Evolutionary conservation across 257 asterid genomes (phyloP), one percentile per base, ranked within the genome.

Genomic region (Ajuga chamaepitys): DNA sequence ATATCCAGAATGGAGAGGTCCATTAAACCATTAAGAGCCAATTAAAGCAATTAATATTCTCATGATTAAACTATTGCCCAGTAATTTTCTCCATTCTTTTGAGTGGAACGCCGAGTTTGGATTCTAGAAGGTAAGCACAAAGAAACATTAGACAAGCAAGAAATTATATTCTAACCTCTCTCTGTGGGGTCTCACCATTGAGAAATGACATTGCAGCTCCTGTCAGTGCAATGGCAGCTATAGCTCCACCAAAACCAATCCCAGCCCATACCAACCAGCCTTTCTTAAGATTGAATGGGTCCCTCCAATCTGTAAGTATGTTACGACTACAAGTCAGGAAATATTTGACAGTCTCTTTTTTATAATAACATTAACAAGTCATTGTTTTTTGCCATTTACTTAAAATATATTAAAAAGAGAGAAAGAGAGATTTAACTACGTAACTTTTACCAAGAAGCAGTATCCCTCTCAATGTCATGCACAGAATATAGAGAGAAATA

Each of bases 191-290:
- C 80, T 86, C 93, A 38, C 95, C 85, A 17, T 76, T 86, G 86
- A 94, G 74, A 69, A 83, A 78, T 21, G 99, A 80, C 70, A 80
- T 22, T 18, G 80, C 87, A 41, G 74, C 88, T 54, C 96, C 99
- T 34, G 97, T 94, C 69, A 79, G 59, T 30, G 91, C 90, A 71
- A 94, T 77, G 73, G 95, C 83, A 72, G 71, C 78, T 64, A 94
- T 20, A 70, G 96, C 97, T 72, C 96, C 97, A 71, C 76, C 94
- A 65, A 94, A 77, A 64, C 99, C 96, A 70, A 86, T 76, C 55
- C 92, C 96, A 58, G 97, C 99, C 95, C 96, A 94, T 72, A 94
- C 67, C 70, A 90, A 50, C 99, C 99, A 94, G 40, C 99, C 99
- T 81, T 77, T 84, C 71, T 77, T 77, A 58, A 89, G 90, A 87